Conservation (phyloP, 495 filamentous ascomycete genomes). For the Glutinoglossum americanum region DNA sequence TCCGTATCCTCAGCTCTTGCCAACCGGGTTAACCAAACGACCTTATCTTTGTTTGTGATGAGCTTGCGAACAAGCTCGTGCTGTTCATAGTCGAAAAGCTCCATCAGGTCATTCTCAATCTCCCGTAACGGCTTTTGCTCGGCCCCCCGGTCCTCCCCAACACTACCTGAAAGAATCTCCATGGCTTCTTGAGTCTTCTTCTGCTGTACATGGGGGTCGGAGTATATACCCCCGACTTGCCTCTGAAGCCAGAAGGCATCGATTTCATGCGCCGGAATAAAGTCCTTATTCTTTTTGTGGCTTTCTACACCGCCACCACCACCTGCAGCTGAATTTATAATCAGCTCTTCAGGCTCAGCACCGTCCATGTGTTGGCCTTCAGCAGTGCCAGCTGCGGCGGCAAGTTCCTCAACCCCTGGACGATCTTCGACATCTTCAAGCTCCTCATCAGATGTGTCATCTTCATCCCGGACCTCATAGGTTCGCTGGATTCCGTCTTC, state of each 20-base stretch:
- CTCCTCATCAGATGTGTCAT: constrained; percentile 46
- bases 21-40: constrained; percentile 88
- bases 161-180: constrained; percentile 51
- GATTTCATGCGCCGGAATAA: constrained; percentile 64
- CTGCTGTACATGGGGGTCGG: constrained; percentile 76
- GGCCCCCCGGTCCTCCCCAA: constrained; percentile 39
- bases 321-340: constrained; percentile 43
- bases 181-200: constrained; percentile 68
- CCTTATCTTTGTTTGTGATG: constrained; percentile 75
- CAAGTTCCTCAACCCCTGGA: constrained; percentile 15
- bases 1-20: constrained; percentile 63
- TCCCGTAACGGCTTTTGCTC: constrained; percentile 69
- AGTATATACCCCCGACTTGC: constrained; percentile 69
- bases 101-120: constrained; percentile 95
- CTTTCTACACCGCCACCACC: constrained; percentile 14
- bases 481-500: constrained; percentile 54
- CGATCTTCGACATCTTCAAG: constrained; percentile 28
- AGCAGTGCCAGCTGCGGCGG: constrained; percentile 5
- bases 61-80: constrained; percentile 82
- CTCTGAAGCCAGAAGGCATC: constrained; percentile 96
- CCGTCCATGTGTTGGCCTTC: background rate
- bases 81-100: constrained; percentile 92
- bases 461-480: constrained; percentile 64
- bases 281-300: constrained; percentile 31
- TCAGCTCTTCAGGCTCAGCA: constrained; percentile 31